Evolutionary conservation across 1,139 yeast species (phyloP), one percentile per base, ranked within the genome.

Genomic region (Kodamaea alishanica): DNA sequence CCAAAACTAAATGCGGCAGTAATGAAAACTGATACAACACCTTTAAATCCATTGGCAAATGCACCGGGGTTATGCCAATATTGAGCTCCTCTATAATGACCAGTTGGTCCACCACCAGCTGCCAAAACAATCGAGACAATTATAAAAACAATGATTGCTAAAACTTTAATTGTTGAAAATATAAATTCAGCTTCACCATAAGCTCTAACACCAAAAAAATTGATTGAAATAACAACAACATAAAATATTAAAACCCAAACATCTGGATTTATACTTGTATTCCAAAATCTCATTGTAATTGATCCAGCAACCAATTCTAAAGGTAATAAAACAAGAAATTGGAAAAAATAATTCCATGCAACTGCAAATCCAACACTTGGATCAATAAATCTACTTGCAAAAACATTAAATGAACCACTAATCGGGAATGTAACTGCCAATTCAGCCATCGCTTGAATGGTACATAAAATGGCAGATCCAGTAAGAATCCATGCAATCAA

Each of bases 1-100:
- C 77, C 75, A 49, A 70, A 77, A 25, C 80, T 73, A 54, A 75
- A 77, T 1, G 81, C 81, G 26, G 82, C 81, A 24, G 75, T 70
- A 36, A 73, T 73, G 46, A 74, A 72, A 6, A 73, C 78, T 1
- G 77, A 63, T 42, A 72, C 67, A 24, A 74, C 63, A 24, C 75
- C 75, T 48, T 69, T 67, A 50, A 69, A 69, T 1, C 74, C 73
- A 45, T 63, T 52, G 28, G 65, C 62, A 47, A 61, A 63, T 1
- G 65, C 55, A 7, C 66, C 65, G 0, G 67, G 67, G 25, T 58
- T 37, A 44, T 60, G 58, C 64, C 65, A 63, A 50, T 55, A 60
- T 30, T 45, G 41, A 1, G 55, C 54, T 6, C 66, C 66, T 20
- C 48, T 49, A 28, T 54, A 44, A 12, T 46, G 45, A 5, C 58